phyloP scores from a whole-genome alignment of 2,329 filamentous ascomycete genomes.

The Xylaria hypoxylon region DNA sequence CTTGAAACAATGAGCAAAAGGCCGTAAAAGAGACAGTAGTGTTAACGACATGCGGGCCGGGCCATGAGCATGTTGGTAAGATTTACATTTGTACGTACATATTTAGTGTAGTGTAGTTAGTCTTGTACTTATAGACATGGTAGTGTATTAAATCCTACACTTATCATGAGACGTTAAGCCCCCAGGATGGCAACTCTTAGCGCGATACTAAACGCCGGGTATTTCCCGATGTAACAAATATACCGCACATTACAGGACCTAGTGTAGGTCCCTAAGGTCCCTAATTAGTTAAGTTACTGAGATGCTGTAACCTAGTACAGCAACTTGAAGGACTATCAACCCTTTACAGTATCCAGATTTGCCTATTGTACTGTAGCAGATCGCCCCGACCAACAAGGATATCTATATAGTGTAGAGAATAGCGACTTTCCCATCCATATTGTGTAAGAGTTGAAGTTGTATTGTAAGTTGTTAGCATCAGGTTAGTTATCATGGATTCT shows the following conservation, averaged over 20 bases:
- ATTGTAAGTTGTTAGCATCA: slow-evolving; percentile 3
- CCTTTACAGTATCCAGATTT: slow-evolving; percentile 13
- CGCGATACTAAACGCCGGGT: slow-evolving; percentile 22
- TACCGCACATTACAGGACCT: slow-evolving; percentile 7
- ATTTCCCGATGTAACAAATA: slow-evolving; percentile 16
- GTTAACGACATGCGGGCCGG: slow-evolving; percentile 18
- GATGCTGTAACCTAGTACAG: not conserved
- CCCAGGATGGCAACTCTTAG: slow-evolving; percentile 20
- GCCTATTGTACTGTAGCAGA: slow-evolving; percentile 2
- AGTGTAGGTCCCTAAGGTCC: not conserved
- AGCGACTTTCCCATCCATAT: slow-evolving; percentile 11
- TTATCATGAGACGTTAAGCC: slow-evolving; percentile 24
- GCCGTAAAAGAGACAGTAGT: slow-evolving; percentile 20
- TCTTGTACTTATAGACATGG: slow-evolving; percentile 1
- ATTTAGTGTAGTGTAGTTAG: slow-evolving; percentile 22
- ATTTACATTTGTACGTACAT: slow-evolving; percentile 31
- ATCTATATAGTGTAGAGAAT: slow-evolving; percentile 2
- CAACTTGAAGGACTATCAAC: slow-evolving; percentile 16
- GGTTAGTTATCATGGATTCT: slow-evolving; percentile 18
- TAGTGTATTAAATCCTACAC: slow-evolving; percentile 21
- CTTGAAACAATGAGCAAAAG: slow-evolving; percentile 32
- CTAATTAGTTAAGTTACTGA: not conserved
- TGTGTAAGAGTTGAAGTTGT: not conserved
- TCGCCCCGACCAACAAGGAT: slow-evolving; percentile 7
- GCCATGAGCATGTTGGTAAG: slow-evolving; percentile 26